A percentile compares a stretch with the other conserved stretches of the same genome.
phyloP scores from a whole-genome alignment of 1,284 basidiomycete species.

The Ganoderma lucidum region DNA sequence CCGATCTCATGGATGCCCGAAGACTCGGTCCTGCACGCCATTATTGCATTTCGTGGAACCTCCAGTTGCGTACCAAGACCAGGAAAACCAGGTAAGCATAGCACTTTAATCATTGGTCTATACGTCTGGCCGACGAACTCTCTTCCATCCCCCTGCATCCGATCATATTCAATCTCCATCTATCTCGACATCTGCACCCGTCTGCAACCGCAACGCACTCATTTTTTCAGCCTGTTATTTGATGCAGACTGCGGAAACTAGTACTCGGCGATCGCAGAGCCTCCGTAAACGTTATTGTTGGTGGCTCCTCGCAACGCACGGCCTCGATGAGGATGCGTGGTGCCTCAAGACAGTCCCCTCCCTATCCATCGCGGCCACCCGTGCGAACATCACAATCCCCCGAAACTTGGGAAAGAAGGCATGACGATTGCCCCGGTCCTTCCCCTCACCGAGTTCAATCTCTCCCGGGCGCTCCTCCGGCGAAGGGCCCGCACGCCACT shows the following conservation, averaged over 20 bases:
- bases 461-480: constrained; percentile 29
- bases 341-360: constrained; percentile 63
- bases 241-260: constrained; percentile 30
- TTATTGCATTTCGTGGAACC: too few species aligned
- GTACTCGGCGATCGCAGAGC: constrained; percentile 33
- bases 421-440: constrained; percentile 64
- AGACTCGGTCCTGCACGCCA: too few species aligned
- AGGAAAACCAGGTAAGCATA: too few species aligned
- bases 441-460: constrained; percentile 68
- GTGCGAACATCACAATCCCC: constrained; percentile 69
- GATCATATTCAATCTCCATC: too few species aligned
- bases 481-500: constrained; percentile 32
- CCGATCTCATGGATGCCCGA: too few species aligned
- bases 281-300: constrained; percentile 30
- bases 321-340: constrained; percentile 90
- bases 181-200: too few species aligned
- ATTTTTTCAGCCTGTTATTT: too few species aligned
- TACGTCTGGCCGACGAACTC: too few species aligned
- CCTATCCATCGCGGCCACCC: constrained; percentile 64
- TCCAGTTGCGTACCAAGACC: too few species aligned
- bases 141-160: too few species aligned
- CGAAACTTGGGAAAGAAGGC: constrained; percentile 42
- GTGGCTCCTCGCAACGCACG: constrained; percentile 60
- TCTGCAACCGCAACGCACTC: too few species aligned
- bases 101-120: too few species aligned